Conservation (phyloP, 345 rosid genomes). For the Brassica cretica region DNA sequence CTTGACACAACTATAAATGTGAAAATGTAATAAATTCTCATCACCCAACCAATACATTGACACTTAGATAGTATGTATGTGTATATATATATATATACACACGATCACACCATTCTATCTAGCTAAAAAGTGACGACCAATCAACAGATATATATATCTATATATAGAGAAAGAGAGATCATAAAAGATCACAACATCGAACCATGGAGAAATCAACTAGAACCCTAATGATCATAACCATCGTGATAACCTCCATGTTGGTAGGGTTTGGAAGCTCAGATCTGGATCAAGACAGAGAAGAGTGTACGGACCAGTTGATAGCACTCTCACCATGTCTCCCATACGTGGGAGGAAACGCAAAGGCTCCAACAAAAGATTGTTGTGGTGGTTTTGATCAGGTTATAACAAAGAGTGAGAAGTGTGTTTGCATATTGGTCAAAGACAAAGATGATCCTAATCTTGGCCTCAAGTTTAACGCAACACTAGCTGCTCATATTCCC, state of each 20-base stretch:
- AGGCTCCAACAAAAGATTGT: conserved; percentile 67
- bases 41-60: conserved; percentile 30
- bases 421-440: conserved; percentile 67
- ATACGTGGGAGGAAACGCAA: conserved; percentile 64
- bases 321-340: conserved; percentile 67
- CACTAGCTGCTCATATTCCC: conserved; percentile 70
- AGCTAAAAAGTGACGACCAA: conserved; percentile 12
- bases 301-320: conserved; percentile 56
- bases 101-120: not conserved
- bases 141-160: not conserved
- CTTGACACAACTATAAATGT: conserved; percentile 21
- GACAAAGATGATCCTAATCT: conserved; percentile 74
- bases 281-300: conserved; percentile 58
- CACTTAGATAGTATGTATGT: not conserved
- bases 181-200: not conserved
- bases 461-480: conserved; percentile 62
- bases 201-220: conserved; percentile 28
- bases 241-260: conserved; percentile 34
- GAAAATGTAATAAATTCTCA: conserved; percentile 26
- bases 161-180: not conserved
- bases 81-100: not conserved
- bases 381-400: conserved; percentile 68
- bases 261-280: conserved; percentile 47
- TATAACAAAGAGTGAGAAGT: conserved; percentile 60
- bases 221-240: conserved; percentile 3